Base-by-base conservation (phyloP, 2,329 filamentous ascomycete species). In the Pleomassaria siparia region DNA sequence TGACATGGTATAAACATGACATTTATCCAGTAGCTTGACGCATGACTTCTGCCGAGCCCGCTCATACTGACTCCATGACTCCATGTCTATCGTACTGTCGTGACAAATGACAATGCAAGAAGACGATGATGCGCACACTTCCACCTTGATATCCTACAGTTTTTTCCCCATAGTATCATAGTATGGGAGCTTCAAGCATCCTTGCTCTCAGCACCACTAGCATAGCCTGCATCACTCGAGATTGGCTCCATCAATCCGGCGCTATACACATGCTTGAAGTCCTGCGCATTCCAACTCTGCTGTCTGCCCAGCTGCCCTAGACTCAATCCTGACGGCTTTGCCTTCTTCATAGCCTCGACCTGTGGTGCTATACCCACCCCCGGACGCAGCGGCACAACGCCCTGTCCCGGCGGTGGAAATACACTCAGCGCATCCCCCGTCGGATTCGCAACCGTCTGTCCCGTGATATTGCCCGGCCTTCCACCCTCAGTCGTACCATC, bases 221-320 rank as follows among this genome's bases (percentile, higher is more conserved):
- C 52, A 49, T 71, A 70, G 1, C 66, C 67, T 6, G 49, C 51
- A 32, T 58, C 49, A 6, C 54, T 50, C 26, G 60, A 57, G 2
- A 56, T 58, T 18, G 57, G 54, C 33, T 55, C 58, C 48, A 59
- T 56, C 50, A 68, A 36, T 16, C 51, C 49, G 4, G 54, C 51
- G 43, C 53, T 68, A 37, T 59, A 67, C 9, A 69, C 41, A 29
- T 64, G 61, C 52, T 64, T 71, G 46, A 57, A 59, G 28, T 71
- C 67, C 51, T 70, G 62, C 49, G 64, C 62, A 37, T 43, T 69
- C 66, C 66, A 71, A 32, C 64, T 64, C 46, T 64, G 64, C 42
- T 64, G 53, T 24, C 64, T 56, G 1, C 59, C 66, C 40, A 71
- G 45, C 13, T 49, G 46, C 2, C 59, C 63, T 13, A 71, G 45